Conservation (phyloP, 108 stramenopile genomes). For the Discostella stelligeroides region DNA sequence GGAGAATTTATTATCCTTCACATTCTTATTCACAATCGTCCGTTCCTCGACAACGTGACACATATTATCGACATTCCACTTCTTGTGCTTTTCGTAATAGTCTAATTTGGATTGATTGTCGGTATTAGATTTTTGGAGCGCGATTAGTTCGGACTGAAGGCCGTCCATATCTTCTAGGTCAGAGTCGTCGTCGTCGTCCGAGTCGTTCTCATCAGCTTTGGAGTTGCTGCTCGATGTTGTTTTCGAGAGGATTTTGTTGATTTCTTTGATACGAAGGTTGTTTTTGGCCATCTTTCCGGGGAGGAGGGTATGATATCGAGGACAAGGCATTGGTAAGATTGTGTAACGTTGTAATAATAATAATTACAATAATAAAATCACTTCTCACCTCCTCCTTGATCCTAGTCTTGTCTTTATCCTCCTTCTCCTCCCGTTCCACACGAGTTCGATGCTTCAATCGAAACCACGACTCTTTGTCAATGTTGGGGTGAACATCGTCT, state of each 20-base stretch:
- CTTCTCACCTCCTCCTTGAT: constrained; percentile 73
- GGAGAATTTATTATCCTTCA: constrained; percentile 68
- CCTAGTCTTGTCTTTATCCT: constrained; percentile 86
- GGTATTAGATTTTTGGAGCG: constrained; percentile 65
- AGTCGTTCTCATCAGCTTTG: constrained; percentile 45
- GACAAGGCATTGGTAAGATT: not conserved
- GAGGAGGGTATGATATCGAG: not conserved
- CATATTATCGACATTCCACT: constrained; percentile 98
- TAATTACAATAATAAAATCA: not conserved
- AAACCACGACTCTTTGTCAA: constrained; percentile 97
- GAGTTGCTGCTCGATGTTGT: constrained; percentile 13
- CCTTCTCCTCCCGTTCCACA: constrained; percentile 92
- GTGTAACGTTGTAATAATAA: not conserved
- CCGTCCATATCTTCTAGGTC: constrained; percentile 89
- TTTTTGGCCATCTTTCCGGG: constrained; percentile 71
- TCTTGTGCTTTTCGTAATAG: constrained; percentile 95
- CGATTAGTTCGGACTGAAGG: constrained; percentile 75
- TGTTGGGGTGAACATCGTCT: constrained; percentile 99
- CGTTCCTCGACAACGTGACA: constrained; percentile 92
- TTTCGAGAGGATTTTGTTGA: constrained; percentile 59
- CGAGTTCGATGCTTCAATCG: constrained; percentile 94
- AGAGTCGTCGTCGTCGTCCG: constrained; percentile 79
- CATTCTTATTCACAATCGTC: constrained; percentile 88
- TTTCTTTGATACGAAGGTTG: constrained; percentile 82
- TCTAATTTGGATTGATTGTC: constrained; percentile 77